Percentiles rank a stretch among this genome's conserved stretches.
phyloP scores from a whole-genome alignment of 1,284 basidiomycete species.

The Heterobasidion annosum region DNA sequence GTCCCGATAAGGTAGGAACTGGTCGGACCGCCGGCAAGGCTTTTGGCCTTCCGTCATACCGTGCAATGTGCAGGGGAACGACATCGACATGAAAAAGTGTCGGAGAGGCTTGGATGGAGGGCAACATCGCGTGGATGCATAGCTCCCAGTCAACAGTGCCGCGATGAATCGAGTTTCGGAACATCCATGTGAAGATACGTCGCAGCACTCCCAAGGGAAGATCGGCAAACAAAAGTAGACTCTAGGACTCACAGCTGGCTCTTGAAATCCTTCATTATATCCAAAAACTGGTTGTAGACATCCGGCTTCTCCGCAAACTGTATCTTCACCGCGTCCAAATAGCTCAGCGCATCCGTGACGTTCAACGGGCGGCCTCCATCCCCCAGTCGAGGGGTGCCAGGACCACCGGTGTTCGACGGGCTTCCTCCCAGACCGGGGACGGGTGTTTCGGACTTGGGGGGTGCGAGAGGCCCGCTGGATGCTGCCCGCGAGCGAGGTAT shows the following conservation, averaged over 20 bases:
- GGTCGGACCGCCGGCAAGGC: too few species aligned
- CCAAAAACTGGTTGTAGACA: slow-evolving; percentile 95
- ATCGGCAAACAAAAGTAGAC: not conserved
- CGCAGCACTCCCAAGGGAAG: not conserved
- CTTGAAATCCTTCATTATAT: slow-evolving; percentile 99
- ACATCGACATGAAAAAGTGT: too few species aligned
- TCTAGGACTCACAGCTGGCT: slow-evolving; percentile 72
- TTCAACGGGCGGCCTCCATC: slow-evolving; percentile 44
- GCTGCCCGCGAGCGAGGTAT: slow-evolving; percentile 8
- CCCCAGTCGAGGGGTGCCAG: slow-evolving; percentile 1
- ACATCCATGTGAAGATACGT: too few species aligned
- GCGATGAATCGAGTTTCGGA: too few species aligned
- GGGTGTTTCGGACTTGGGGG: not conserved
- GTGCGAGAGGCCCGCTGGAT: slow-evolving; percentile 5
- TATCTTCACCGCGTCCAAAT: slow-evolving; percentile 93
- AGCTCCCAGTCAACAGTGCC: too few species aligned
- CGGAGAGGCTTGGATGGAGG: too few species aligned
- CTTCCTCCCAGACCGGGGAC: not conserved
- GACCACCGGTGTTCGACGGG: not conserved
- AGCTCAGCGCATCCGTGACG: slow-evolving; percentile 91
- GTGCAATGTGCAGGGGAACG: not conserved
- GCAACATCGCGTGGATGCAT: too few species aligned
- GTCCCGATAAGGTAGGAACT: slow-evolving; percentile 1
- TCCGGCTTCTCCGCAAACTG: slow-evolving; percentile 91
- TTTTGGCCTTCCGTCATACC: not conserved